Conservation (phyloP, 805 yeast species). For the Wickerhamomyces chaumierensis region DNA sequence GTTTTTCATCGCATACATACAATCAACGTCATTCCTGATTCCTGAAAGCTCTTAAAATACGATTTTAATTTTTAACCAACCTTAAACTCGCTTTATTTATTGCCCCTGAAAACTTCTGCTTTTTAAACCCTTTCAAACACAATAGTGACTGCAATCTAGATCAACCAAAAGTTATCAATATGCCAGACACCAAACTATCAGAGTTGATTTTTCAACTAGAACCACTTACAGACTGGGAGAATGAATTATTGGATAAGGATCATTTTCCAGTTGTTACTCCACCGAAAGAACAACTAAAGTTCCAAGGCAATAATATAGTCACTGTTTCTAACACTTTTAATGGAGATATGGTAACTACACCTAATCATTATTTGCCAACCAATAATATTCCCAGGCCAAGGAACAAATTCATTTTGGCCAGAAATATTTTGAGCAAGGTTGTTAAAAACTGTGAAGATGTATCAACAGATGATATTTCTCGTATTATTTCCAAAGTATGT, state of each 20-base stretch:
- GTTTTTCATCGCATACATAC: too few relatives aligned
- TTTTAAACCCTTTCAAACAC: too few relatives aligned
- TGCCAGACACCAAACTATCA: not conserved
- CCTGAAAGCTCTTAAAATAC: too few relatives aligned
- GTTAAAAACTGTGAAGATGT: not conserved
- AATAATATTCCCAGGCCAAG: conserved; percentile 8
- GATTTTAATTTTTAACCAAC: too few relatives aligned
- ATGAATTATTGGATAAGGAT: conserved; percentile 3
- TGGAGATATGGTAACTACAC: not conserved
- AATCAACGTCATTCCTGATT: too few relatives aligned
- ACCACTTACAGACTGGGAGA: conserved; percentile 3
- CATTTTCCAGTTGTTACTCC: not conserved
- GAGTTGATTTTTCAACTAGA: not conserved
- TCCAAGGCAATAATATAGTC: not conserved
- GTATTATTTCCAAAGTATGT: conserved; percentile 10
- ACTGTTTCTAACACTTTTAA: not conserved
- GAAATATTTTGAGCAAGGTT: conserved; percentile 8
- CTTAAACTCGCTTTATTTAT: too few relatives aligned
- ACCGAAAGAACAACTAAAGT: not conserved
- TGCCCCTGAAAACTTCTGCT: too few relatives aligned
- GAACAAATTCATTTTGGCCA: conserved; percentile 13
- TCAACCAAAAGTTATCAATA: not conserved
- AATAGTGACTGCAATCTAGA: too few relatives aligned
- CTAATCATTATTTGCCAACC: not conserved
- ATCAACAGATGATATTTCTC: conserved; percentile 5